Base-by-base conservation (phyloP, 805 yeast genomes). In the Cyberlindnera suaveolens region DNA sequence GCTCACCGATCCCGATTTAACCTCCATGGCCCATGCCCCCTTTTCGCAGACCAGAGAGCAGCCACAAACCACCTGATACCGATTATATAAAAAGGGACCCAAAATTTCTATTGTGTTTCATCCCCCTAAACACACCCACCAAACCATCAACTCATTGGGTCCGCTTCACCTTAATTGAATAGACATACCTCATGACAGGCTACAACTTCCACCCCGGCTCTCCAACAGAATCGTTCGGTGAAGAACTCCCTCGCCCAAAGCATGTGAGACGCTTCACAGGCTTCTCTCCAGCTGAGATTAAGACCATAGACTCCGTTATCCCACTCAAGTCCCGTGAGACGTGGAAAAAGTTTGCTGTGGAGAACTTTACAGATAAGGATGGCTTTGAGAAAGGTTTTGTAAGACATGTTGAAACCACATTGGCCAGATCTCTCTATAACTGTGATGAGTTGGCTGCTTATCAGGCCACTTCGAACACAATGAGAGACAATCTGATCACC, bases 391-490 rank as follows among this genome's bases (percentile, higher is more conserved):
- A 68, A 33, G 72, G 73, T 45, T 85, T 89, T 60, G 83, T 89
- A 40, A 76, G 79, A 51, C 95, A 90, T 63, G 96, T 90, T 34
- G 97, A 89, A 64, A 85, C 95, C 34, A 78, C 90, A 1, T 70
- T 89, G 60, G 97, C 95, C n/a, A 75, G 97, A 56, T 86, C 91
- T 30, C 69, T 89, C 70, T 87, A 85, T 74, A 90, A 90, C 58
- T 87, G 96, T 67, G 97, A 90, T 63, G 82, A 82, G 46, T 70
- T 89, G 59, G 96, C 96, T 34, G 96, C 96, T 19, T 89, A 90
- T 61, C 95, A 85, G 61, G 95, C 96, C 1, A 78, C 95, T 33
- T 82, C 96, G 5, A 72, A 72, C 57, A 72, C 93, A 19, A 73
- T 89, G 46, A 72, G 95, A 50, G 96, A 90, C 63, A 80, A 82